Conservation (phyloP, 192 early-diverging fungal species). For the Rhizophagus sp. region DNA sequence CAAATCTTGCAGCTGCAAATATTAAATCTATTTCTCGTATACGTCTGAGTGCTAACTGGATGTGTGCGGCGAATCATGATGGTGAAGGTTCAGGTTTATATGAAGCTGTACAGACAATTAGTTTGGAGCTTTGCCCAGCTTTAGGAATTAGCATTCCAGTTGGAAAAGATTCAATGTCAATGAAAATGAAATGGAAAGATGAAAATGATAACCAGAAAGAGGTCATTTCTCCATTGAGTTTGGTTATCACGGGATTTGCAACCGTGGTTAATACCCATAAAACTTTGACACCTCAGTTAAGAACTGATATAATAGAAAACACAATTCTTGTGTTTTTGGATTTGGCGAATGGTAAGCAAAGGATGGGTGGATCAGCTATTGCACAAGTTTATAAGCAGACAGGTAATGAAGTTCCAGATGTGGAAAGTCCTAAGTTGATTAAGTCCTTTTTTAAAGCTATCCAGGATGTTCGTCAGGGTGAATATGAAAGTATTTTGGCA, state of each 20-base stretch:
- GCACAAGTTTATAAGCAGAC: conserved; percentile 92
- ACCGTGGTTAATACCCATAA: conserved; percentile 83
- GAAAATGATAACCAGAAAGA: conserved; percentile 39
- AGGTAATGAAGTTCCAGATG: conserved; percentile 83
- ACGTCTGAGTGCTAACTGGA: conserved; percentile 97
- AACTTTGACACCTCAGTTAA: conserved; percentile 90
- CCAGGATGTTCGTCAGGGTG: conserved; percentile 49
- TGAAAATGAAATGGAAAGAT: conserved; percentile 92
- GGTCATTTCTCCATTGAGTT: conserved; percentile 88
- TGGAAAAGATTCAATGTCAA: conserved; percentile 99
- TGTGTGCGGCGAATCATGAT: conserved; percentile 86
- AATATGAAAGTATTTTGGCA: conserved; percentile 67
- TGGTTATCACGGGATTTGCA: conserved; percentile 92
- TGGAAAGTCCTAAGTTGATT: conserved; percentile 69
- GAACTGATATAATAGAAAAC: conserved; percentile 36
- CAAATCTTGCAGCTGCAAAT: conserved; percentile 89
- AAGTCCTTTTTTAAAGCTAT: conserved; percentile 81
- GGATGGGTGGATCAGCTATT: conserved; percentile 91
- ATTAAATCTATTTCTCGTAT: conserved; percentile 71
- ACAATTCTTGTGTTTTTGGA: conserved; percentile 86
- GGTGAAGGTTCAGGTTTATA: conserved; percentile 95
- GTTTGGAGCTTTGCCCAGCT: conserved; percentile 88
- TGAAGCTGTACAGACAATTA: conserved; percentile 89
- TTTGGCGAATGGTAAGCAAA: conserved; percentile 76
- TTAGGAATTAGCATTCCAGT: conserved; percentile 96